Evolutionary conservation across 208 protist species (phyloP).

Genomic region (Leishmania lainsoni): DNA sequence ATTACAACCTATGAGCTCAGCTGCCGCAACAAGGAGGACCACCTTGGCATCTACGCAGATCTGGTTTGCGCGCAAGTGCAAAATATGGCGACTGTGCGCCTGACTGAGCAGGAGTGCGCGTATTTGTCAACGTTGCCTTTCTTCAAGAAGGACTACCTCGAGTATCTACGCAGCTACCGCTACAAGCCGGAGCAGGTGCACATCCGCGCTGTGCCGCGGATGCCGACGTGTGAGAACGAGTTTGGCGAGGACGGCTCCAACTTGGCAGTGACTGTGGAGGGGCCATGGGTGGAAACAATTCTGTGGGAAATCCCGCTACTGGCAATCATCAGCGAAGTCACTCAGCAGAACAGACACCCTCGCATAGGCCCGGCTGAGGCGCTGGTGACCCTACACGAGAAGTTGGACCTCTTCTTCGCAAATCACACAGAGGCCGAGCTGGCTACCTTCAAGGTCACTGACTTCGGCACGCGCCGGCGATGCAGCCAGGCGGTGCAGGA

Average conservation of each 20-base stretch:
- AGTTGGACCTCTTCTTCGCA: slow-evolving; percentile 69
- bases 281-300: slow-evolving; percentile 89
- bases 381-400: slow-evolving; percentile 46
- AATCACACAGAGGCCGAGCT: slow-evolving; percentile 47
- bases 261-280: slow-evolving; percentile 66
- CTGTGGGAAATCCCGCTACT: slow-evolving; percentile 89
- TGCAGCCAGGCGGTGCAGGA: slow-evolving; percentile 85
- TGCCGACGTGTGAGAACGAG: slow-evolving; percentile 28
- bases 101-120: slow-evolving; percentile 69
- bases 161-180: slow-evolving; percentile 79
- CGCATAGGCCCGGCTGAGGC: slow-evolving; percentile 51
- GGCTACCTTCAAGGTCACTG: slow-evolving; percentile 56
- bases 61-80: slow-evolving; percentile 59
- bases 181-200: slow-evolving; percentile 82
- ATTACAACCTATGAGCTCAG: slow-evolving; percentile 67
- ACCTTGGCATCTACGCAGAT: slow-evolving; percentile 72
- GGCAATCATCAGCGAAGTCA: slow-evolving; percentile 81
- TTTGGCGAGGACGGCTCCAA: slow-evolving; percentile 51
- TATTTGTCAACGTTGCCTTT: slow-evolving; percentile 74
- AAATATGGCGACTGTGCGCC: slow-evolving; percentile 45
- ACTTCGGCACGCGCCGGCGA: slow-evolving; percentile 88
- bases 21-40: slow-evolving; percentile 75
- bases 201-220: slow-evolving; percentile 44
- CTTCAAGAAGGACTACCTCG: slow-evolving; percentile 78
- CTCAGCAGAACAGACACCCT: slow-evolving; percentile 59